A percentile compares a stretch with the other conserved stretches of the same genome.
phyloP scores from a whole-genome alignment of 2,329 filamentous ascomycete genomes.

The Apiospora kogelbergensis region DNA sequence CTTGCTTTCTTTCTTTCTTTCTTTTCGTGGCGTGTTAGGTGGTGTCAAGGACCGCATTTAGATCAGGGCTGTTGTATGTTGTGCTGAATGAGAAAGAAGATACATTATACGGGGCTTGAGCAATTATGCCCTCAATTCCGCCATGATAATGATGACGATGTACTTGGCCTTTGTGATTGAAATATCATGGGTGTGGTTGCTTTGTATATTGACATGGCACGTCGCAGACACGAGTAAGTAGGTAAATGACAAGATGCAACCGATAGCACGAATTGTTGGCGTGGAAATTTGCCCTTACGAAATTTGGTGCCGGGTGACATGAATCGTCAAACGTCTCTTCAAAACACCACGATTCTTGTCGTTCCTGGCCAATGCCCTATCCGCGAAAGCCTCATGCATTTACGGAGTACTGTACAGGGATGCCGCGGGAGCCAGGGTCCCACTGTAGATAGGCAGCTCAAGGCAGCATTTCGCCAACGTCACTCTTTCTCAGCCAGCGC shows the following conservation, averaged over 20 bases:
- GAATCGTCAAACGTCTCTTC: neutral
- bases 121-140: neutral
- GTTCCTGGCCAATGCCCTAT: neutral
- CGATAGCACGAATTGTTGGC: too few relatives aligned
- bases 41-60: neutral
- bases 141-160: too few relatives aligned
- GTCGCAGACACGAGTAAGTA: too few relatives aligned
- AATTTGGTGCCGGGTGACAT: neutral
- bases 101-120: neutral
- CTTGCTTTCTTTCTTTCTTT: neutral
- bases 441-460: slow-evolving; percentile 5
- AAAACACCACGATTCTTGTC: neutral
- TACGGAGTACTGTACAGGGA: neutral
- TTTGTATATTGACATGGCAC: neutral
- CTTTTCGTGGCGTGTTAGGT: neutral
- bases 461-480: slow-evolving; percentile 3
- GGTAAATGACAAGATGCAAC: too few relatives aligned
- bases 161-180: neutral
- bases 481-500: neutral
- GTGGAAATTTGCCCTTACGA: too few relatives aligned
- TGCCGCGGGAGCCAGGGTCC: neutral
- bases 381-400: neutral
- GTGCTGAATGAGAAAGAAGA: neutral
- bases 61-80: neutral
- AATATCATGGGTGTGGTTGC: too few relatives aligned